Evolutionary conservation across 257 asterid species (phyloP), one percentile per base, ranked within the genome.

Genomic region (Gentiana dahurica): DNA sequence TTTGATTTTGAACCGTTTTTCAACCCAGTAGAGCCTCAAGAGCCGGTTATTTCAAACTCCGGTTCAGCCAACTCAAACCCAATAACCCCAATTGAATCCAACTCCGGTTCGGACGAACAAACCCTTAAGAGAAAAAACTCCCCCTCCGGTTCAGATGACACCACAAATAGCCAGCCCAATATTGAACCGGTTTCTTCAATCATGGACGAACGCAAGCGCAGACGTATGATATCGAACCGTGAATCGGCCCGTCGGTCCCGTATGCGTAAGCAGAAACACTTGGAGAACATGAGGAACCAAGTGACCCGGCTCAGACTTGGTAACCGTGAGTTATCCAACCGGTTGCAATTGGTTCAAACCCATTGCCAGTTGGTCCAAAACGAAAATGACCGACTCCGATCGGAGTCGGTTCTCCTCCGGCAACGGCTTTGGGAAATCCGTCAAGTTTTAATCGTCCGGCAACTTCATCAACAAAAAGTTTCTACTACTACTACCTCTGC

Each of bases 241-340:
- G 95, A 86, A 61, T 89, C 97, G 12, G 97, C 97, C 0, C 70
- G 88, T 60, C 75, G 95, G 72, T 89, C 97, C 43, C 85, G 97
- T 34, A 67, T 78, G 93, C 65, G 97, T 53, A 86, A 89, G 73
- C 92, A 81, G 72, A 78, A 69, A 56, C 94, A 86, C 60, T 12
- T 81, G 86, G 95, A 83, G 81, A 78, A 86, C 68, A 24, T 86
- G 70, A 71, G 95, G 93, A 79, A 57, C 81, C 84, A 80, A 72
- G 79, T 69, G 74, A 81, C 60, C 87, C 78, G 79, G 80, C 73
- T 76, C 32, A 79, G 58, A 67, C 37, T 63, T 0, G 77, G 59
- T 68, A 87, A 87, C 79, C 84, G 77, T 71, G 95, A 84, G 34
- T 58, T 83, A 24, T 51, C 58, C 82, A 81, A 81, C 81, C 83